Percentiles rank a stretch among this genome's conserved stretches.
phyloP scores from a whole-genome alignment of 78 protist genomes.

The Dictyostelium capitatum region DNA sequence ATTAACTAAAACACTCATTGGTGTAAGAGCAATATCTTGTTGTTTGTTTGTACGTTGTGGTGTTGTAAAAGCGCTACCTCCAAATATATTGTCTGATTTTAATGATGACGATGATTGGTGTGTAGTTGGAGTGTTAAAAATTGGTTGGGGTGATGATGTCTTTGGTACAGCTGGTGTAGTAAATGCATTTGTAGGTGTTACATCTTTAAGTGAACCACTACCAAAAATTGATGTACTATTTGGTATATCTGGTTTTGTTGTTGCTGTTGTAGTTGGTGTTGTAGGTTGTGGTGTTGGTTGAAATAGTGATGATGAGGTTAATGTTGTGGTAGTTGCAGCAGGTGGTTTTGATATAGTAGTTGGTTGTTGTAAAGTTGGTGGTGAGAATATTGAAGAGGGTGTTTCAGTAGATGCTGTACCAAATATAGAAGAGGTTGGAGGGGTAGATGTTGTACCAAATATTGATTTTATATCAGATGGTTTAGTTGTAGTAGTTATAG shows the following conservation, averaged over 20 bases:
- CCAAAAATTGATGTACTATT: too few species aligned
- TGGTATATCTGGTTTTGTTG: too few species aligned
- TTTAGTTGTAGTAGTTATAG: neutral
- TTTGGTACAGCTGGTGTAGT: too few species aligned
- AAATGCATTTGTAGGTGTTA: too few species aligned
- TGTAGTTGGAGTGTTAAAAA: neutral
- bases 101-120: neutral
- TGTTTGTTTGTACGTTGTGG: neutral
- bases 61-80: neutral
- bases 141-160: neutral
- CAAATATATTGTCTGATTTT: neutral
- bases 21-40: neutral
- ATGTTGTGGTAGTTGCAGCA: too few species aligned
- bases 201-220: too few species aligned
- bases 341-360: too few species aligned
- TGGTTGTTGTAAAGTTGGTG: neutral
- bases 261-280: too few species aligned
- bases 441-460: too few species aligned
- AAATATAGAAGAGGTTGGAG: conserved; percentile 14
- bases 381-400: neutral
- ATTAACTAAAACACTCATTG: conserved; percentile 19
- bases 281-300: too few species aligned
- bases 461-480: neutral
- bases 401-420: neutral
- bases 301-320: too few species aligned